Conservation (phyloP, 768 basidiomycete genomes). For the Rubroboletus satanas region DNA sequence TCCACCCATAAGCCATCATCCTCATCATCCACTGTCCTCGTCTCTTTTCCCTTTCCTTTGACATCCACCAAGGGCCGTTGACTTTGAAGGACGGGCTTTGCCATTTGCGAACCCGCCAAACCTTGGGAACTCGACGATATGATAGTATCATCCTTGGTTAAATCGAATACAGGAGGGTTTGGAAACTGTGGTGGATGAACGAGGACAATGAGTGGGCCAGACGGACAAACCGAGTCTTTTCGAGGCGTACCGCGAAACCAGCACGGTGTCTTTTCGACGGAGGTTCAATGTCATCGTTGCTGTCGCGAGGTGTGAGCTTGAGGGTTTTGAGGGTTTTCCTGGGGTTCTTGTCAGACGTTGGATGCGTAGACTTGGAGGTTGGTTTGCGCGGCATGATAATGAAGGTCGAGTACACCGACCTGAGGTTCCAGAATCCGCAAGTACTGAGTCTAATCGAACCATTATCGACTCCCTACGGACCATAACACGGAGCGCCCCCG, state of each 20-base stretch:
- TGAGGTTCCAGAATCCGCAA: too few species aligned
- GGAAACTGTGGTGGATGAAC: slow-evolving; percentile 13
- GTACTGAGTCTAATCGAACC: neutral
- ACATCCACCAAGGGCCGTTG: slow-evolving; percentile 3
- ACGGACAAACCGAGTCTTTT: too few species aligned
- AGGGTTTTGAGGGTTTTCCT: slow-evolving; percentile 23
- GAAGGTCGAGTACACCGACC: neutral
- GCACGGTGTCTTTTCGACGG: slow-evolving; percentile 20
- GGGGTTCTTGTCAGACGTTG: slow-evolving; percentile 7
- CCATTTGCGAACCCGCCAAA: neutral
- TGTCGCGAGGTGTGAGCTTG: slow-evolving; percentile 14
- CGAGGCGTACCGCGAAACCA: slow-evolving; percentile 7
- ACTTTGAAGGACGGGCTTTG: neutral
- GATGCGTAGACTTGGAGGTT: slow-evolving; percentile 1
- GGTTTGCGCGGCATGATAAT: slow-evolving; percentile 21
- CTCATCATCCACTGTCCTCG: slow-evolving; percentile 5
- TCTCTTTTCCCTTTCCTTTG: slow-evolving; percentile 27
- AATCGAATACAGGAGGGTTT: slow-evolving; percentile 22
- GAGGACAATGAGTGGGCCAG: neutral
- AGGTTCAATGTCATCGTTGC: slow-evolving; percentile 15
- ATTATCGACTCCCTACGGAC: neutral
- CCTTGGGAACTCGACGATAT: slow-evolving; percentile 6
- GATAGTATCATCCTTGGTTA: slow-evolving; percentile 12
- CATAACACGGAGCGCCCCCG: neutral
- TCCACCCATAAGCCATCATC: slow-evolving; percentile 58